These are phyloP conservation scores for Besnoitia besnoiti DNA, from an alignment of 169 alveolate genomes.

Conservation along the genomic window DNA sequence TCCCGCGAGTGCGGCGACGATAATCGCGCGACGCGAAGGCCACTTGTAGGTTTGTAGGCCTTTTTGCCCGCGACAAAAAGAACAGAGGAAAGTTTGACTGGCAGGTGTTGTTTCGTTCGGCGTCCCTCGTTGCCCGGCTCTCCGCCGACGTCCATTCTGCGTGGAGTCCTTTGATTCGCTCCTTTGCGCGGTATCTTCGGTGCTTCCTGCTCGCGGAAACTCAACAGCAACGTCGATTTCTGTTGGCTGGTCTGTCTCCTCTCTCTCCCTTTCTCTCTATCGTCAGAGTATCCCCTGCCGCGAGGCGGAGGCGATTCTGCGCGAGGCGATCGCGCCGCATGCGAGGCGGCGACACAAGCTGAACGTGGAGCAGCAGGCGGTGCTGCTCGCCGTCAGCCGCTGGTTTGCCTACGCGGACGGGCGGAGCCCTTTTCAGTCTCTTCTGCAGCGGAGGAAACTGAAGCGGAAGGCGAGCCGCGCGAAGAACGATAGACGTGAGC, in stretches of 20 bases:
- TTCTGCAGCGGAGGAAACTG: neutral
- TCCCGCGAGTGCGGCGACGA: neutral
- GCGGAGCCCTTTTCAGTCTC: conserved; percentile 39
- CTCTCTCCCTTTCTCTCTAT: neutral
- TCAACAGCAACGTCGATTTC: neutral
- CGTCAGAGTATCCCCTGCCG: neutral
- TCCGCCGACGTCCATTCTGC: too few relatives aligned
- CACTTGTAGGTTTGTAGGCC: too few relatives aligned
- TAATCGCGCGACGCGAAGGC: neutral
- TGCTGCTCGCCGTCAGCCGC: conserved; percentile 25
- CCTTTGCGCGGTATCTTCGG: neutral
- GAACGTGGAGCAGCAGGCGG: conserved; percentile 42
- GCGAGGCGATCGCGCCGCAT: neutral
- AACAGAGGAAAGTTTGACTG: too few relatives aligned
- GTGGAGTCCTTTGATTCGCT: too few relatives aligned
- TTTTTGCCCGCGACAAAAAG: too few relatives aligned
- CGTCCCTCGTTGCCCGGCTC: too few relatives aligned
- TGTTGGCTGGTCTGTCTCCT: neutral
- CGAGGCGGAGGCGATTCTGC: neutral
- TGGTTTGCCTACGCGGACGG: conserved; percentile 53
- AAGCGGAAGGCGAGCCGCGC: neutral
- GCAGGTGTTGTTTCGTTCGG: too few relatives aligned
- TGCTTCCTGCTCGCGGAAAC: neutral
- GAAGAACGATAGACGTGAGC: neutral
- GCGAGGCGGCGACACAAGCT: neutral